Evolutionary conservation across 2,329 filamentous ascomycete species (phyloP).

Genomic region (Fusarium newnesense): DNA sequence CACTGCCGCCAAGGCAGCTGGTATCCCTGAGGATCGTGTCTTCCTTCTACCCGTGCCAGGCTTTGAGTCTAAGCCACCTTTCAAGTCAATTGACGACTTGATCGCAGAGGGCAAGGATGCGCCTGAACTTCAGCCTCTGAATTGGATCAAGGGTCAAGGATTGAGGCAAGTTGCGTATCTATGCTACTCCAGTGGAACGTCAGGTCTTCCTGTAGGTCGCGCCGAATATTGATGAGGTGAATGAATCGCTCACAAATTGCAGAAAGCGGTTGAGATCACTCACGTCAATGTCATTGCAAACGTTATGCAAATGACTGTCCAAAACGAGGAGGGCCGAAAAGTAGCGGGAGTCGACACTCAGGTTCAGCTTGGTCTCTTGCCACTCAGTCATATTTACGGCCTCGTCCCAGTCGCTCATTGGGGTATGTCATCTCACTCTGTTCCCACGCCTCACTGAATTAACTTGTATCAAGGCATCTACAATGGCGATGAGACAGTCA

Average conservation of each 20-base stretch:
- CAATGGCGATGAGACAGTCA: conserved; percentile 77
- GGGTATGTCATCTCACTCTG: neutral
- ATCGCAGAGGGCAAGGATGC: conserved; percentile 68
- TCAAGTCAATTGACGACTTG: conserved; percentile 74
- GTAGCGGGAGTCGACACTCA: conserved; percentile 51
- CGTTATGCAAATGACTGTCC: conserved; percentile 69
- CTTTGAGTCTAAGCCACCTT: conserved; percentile 60
- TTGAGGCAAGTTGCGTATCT: conserved; percentile 77
- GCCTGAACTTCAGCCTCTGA: conserved; percentile 63
- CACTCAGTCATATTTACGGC: conserved; percentile 85
- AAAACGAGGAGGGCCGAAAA: conserved; percentile 52
- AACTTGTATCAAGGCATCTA: conserved; percentile 60
- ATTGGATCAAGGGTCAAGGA: conserved; percentile 73
- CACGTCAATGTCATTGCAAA: conserved; percentile 84
- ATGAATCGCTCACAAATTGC: conserved; percentile 4
- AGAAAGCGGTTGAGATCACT: conserved; percentile 88
- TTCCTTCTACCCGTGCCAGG: conserved; percentile 76
- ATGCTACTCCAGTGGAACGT: conserved; percentile 84
- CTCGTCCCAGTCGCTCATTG: conserved; percentile 72
- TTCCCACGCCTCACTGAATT: conserved; percentile 51
- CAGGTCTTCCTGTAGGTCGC: conserved; percentile 73
- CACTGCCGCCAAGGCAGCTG: conserved; percentile 70
- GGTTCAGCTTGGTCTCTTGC: conserved; percentile 74
- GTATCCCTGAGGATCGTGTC: conserved; percentile 71
- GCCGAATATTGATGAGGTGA: neutral